Conservation (phyloP, 495 filamentous ascomycete genomes). For the Aspergillus hancockii region DNA sequence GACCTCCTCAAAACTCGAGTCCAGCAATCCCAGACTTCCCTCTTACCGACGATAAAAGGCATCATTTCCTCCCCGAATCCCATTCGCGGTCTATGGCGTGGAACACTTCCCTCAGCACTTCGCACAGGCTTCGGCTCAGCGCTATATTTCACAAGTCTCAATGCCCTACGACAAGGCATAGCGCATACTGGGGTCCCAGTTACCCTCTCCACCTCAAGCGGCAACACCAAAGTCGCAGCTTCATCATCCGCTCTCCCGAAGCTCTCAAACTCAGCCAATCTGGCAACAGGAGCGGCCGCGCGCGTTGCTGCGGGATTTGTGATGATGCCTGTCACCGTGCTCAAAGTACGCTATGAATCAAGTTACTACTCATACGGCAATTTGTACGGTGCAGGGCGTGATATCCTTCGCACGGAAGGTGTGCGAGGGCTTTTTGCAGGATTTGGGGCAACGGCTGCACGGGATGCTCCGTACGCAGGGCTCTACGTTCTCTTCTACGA, state of each 20-base stretch:
- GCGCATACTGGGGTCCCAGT: conserved; percentile 41
- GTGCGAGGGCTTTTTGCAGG: conserved; percentile 86
- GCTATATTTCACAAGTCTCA: conserved; percentile 90
- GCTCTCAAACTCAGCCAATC: conserved; percentile 81
- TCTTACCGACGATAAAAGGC: conserved; percentile 67
- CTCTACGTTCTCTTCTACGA: conserved; percentile 96
- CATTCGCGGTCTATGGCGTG: conserved; percentile 84
- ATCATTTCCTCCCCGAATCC: conserved; percentile 63
- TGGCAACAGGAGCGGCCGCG: conserved; percentile 80
- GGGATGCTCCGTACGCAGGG: conserved; percentile 94
- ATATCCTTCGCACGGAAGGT: conserved; percentile 76
- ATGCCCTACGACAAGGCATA: conserved; percentile 73
- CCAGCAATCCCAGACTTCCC: conserved; percentile 67
- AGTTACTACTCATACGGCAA: conserved; percentile 83
- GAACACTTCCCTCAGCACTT: conserved; percentile 85
- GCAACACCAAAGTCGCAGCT: conserved; percentile 16
- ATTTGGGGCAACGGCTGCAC: conserved; percentile 88
- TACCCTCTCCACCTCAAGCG: conserved; percentile 23
- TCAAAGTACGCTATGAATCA: conserved; percentile 95
- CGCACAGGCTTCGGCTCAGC: conserved; percentile 92
- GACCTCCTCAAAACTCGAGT: conserved; percentile 96
- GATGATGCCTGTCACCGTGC: conserved; percentile 94
- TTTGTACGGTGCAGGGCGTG: conserved; percentile 65
- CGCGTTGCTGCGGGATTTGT: conserved; percentile 82
- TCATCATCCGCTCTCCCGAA: conserved; percentile 78